These are phyloP conservation scores for Penicillium tannophilum DNA, from an alignment of 495 filamentous ascomycete genomes.

Conservation along the genomic window DNA sequence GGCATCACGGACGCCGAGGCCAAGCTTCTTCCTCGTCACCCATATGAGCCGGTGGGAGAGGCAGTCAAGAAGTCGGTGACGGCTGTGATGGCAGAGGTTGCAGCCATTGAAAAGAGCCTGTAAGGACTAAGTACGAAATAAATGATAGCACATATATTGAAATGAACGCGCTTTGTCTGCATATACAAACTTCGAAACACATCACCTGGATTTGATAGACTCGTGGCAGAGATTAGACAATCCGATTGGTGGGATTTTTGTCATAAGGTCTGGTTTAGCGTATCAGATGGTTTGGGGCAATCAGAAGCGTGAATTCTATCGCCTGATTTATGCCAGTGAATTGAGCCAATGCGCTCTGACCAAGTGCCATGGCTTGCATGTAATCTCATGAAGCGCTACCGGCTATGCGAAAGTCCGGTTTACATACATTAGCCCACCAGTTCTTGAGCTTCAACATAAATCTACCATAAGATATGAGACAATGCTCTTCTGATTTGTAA, in stretches of 20 bases:
- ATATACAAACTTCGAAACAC: too few species aligned
- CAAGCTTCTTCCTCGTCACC: slow-evolving; percentile 52
- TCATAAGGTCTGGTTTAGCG: background rate
- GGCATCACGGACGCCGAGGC: slow-evolving; percentile 24
- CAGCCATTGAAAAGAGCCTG: slow-evolving; percentile 21
- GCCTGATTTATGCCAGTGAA: background rate
- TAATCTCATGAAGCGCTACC: background rate
- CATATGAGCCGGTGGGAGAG: slow-evolving; percentile 53
- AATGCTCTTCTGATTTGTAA: too few species aligned
- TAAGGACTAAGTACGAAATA: background rate
- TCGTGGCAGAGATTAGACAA: background rate
- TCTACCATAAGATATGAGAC: too few species aligned
- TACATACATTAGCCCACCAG: too few species aligned
- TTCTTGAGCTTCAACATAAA: too few species aligned
- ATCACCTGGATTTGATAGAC: too few species aligned
- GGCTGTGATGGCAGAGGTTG: slow-evolving; percentile 43
- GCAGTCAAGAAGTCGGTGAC: slow-evolving; percentile 49
- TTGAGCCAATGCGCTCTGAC: background rate
- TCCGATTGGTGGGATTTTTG: background rate
- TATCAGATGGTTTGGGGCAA: background rate
- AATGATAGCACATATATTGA: background rate
- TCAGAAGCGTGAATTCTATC: background rate
- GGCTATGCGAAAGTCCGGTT: background rate
- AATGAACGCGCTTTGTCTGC: too few species aligned
- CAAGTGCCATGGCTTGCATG: background rate